Conservation (phyloP, 345 rosid species). For the Brassica incana region DNA sequence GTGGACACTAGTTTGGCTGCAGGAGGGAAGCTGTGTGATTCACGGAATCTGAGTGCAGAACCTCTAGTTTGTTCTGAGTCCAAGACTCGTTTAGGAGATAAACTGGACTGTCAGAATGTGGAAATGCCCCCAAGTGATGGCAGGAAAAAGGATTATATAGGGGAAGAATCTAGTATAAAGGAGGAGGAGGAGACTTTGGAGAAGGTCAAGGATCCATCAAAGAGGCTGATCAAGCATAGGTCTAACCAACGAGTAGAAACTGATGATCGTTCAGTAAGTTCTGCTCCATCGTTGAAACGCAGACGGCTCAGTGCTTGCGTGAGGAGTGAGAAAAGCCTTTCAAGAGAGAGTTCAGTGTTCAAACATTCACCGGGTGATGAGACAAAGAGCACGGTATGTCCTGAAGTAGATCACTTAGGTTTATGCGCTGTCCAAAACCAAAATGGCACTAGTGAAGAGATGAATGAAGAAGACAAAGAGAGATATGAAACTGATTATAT, state of each 20-base stretch:
- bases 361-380: background rate
- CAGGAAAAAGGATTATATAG: constrained; percentile 28
- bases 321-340: constrained; percentile 40
- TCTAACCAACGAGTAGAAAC: constrained; percentile 33
- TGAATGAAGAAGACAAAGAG: constrained; percentile 27
- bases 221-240: constrained; percentile 47
- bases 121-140: constrained; percentile 48
- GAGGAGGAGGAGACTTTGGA: constrained; percentile 35
- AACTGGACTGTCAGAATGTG: constrained; percentile 22
- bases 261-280: constrained; percentile 35
- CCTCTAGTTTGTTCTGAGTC: constrained; percentile 32
- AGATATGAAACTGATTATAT: constrained; percentile 28
- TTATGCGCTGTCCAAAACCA: constrained; percentile 17
- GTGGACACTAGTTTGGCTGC: constrained; percentile 58
- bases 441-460: constrained; percentile 22
- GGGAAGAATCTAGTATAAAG: constrained; percentile 23
- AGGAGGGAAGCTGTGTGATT: constrained; percentile 49
- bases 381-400: background rate
- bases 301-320: constrained; percentile 57
- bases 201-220: constrained; percentile 39
- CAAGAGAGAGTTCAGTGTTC: constrained; percentile 19
- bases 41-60: constrained; percentile 44
- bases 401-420: background rate
- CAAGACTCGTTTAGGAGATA: constrained; percentile 30
- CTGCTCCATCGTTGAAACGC: constrained; percentile 50